These are phyloP conservation scores for Diddensiella transvaalensis DNA, from an alignment of 805 yeast genomes.

Conservation along the genomic window DNA sequence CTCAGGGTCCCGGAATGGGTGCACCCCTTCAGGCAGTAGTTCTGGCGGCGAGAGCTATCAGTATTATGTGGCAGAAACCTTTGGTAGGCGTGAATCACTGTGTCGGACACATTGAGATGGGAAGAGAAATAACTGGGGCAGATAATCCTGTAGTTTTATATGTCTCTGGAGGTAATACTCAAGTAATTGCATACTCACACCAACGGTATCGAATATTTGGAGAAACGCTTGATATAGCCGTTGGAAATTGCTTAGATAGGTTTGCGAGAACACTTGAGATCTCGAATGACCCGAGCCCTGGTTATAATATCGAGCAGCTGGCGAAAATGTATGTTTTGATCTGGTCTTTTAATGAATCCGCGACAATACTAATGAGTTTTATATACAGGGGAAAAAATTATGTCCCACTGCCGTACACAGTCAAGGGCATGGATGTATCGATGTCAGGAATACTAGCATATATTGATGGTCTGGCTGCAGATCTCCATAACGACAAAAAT, in stretches of 20 bases:
- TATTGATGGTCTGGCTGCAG: conserved; percentile 76
- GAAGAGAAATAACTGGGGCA: conserved; percentile 97
- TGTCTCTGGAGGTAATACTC: conserved; percentile 98
- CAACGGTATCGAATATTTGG: conserved; percentile 97
- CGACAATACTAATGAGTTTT: not conserved
- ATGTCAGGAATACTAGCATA: conserved; percentile 93
- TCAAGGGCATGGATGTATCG: conserved; percentile 96
- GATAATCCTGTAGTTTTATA: conserved; percentile 94
- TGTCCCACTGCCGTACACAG: conserved; percentile 88
- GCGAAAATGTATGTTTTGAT: conserved; percentile 48
- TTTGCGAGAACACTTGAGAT: conserved; percentile 89
- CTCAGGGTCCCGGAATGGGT: conserved; percentile 99
- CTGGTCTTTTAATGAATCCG: too few relatives aligned
- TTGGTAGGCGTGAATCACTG: conserved; percentile 96
- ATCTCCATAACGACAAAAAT: conserved; percentile 48
- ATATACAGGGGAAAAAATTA: conserved; percentile 44
- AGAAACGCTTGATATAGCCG: conserved; percentile 96
- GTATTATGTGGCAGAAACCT: conserved; percentile 78
- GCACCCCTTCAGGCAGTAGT: conserved; percentile 95
- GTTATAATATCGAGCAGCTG: conserved; percentile 92
- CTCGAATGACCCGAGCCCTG: conserved; percentile 94
- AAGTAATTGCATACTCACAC: conserved; percentile 92
- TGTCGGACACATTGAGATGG: conserved; percentile 98
- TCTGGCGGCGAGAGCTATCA: conserved; percentile 82
- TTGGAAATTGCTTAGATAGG: conserved; percentile 93